Base-by-base conservation (phyloP, 148 eudicot species). In the Hydrangea macrophylla region DNA sequence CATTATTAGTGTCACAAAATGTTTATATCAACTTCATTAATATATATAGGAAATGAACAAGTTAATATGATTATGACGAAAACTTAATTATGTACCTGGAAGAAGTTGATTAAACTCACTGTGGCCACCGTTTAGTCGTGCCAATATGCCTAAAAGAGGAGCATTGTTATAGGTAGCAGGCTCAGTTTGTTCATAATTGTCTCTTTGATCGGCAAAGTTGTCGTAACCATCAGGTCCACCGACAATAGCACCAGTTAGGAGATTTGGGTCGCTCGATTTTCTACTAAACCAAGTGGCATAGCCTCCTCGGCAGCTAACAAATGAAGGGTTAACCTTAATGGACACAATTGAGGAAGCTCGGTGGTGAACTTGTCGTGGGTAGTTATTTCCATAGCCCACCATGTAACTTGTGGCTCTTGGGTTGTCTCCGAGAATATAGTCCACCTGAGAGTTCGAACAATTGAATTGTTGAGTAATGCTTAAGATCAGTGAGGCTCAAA, bases 361-460 rank as follows among this genome's bases (percentile, higher is more conserved):
- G 70, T 92, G 97, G 73, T 88, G 97, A 45, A 85, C 88, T 54
- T 80, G 80, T 55, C 64, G 79, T 25, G 97, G 95, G 71, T 77
- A 88, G 69, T 72, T 81, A 67, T 59, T 81, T 50, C 90, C 92
- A 26, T 78, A 86, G 5, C 97, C 97, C 7, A 92, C 96, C 92
- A 92, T 80, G 79, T 92, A 88, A 72, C 92, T 85, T 33, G 85
- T 78, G 33, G 83, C 82, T 70, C 82, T 80, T 31, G 90, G 95
- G 75, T 89, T 89, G 78, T 84, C 85, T 44, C 96, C 96, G 25
- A 89, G 88, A 54, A 89, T 86, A 65, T 89, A 89, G 71, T 89
- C 89, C 64, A 86, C 78, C 90, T 88, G 48, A 62, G 42, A 24
- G 7, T 51, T 37, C 17, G 20, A 33, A 51, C 40, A 25, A 8